Percentiles rank a stretch among this genome's conserved stretches.
Evolutionary conservation across 192 early-diverging fungal genomes (phyloP).

Genomic region (Spizellomyces punctatus): DNA sequence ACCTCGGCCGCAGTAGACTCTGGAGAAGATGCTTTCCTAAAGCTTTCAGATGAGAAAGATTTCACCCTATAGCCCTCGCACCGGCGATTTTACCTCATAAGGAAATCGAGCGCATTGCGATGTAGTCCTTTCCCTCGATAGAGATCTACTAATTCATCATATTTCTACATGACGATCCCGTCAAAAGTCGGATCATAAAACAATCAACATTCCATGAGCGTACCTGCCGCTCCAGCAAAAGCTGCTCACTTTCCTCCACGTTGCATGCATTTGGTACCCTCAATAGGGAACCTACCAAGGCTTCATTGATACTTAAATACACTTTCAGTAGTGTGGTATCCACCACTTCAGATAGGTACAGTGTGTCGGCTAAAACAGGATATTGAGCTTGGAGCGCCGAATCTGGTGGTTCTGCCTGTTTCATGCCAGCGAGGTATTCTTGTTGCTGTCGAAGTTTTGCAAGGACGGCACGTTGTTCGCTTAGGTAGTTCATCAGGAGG

Average conservation of each 20-base stretch:
- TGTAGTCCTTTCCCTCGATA: constrained; percentile 90
- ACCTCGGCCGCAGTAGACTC: constrained; percentile 26
- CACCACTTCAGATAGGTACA: constrained; percentile 53
- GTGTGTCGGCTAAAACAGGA: constrained; percentile 24
- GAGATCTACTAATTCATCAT: constrained; percentile 87
- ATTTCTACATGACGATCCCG: constrained; percentile 54
- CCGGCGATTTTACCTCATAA: constrained; percentile 34
- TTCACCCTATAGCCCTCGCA: neutral
- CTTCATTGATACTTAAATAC: constrained; percentile 83
- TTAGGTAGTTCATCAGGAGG: constrained; percentile 83
- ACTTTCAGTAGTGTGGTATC: constrained; percentile 91
- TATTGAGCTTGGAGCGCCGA: constrained; percentile 28
- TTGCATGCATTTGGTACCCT: constrained; percentile 89
- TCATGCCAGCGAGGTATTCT: constrained; percentile 26
- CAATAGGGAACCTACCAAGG: constrained; percentile 88
- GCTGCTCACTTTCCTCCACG: constrained; percentile 76
- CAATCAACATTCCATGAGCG: neutral
- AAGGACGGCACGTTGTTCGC: constrained; percentile 79
- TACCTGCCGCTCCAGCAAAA: constrained; percentile 77
- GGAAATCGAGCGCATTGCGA: constrained; percentile 84
- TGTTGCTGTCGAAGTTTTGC: constrained; percentile 50
- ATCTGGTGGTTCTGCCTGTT: constrained; percentile 33
- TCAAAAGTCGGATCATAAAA: neutral
- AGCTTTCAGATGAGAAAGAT: neutral
- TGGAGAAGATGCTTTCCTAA: constrained; percentile 20